A percentile compares a stretch with the other conserved stretches of the same genome.
Evolutionary conservation across 139 green algal genomes (phyloP).

Genomic region (Gonium pectorale): DNA sequence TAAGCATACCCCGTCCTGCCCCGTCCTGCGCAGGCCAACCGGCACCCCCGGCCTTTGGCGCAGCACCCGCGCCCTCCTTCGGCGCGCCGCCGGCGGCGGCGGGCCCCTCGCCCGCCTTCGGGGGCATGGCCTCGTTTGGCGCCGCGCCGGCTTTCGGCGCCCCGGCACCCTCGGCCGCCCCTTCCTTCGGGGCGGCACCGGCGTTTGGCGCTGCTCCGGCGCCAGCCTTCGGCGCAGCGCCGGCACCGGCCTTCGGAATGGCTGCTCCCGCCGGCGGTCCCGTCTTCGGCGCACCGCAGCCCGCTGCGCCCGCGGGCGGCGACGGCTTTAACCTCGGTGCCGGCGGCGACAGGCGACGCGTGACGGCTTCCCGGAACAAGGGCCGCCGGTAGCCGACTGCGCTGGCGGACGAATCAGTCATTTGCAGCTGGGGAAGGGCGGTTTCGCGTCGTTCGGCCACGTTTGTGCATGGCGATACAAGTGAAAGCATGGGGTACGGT

Average conservation of each 20-base stretch:
- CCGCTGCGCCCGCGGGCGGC: background rate
- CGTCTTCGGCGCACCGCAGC: background rate
- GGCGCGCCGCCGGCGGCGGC: background rate
- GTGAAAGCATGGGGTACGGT: too few species aligned
- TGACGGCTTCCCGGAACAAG: constrained; percentile 9
- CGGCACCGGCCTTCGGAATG: constrained; percentile 15
- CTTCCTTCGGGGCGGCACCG: background rate
- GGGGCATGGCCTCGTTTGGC: too few species aligned
- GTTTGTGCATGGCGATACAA: too few species aligned
- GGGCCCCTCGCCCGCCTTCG: too few species aligned
- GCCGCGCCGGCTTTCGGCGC: background rate
- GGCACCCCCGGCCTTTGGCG: too few species aligned
- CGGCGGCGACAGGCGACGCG: constrained; percentile 11
- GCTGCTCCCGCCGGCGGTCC: background rate
- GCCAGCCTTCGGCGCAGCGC: constrained; percentile 2
- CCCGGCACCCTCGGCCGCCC: background rate
- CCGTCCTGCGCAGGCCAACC: too few species aligned
- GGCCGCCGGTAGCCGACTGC: constrained; percentile 23
- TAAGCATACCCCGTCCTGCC: too few species aligned
- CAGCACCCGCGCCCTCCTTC: background rate
- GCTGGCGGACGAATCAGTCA: too few species aligned
- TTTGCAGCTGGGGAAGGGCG: too few species aligned
- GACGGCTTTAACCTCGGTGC: constrained; percentile 33
- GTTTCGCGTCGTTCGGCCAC: too few species aligned
- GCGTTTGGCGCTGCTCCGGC: background rate